Percentiles rank a stretch among this genome's conserved stretches.
Evolutionary conservation across 345 rosid genomes (phyloP).

Genomic region (Boechera divaricarpa): DNA sequence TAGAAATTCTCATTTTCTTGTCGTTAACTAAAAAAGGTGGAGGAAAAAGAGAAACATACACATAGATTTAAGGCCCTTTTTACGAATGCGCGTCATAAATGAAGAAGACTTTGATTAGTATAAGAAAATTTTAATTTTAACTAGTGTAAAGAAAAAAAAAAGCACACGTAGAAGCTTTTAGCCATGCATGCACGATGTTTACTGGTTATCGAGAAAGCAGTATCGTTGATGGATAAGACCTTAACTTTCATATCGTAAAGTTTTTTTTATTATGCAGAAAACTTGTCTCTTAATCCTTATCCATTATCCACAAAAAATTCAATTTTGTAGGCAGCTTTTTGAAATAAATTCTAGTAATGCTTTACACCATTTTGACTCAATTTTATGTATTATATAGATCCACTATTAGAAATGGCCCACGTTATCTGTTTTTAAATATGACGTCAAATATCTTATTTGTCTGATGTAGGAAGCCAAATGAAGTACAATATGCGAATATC

Average conservation of each 20-base stretch:
- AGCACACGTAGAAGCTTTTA: conserved; percentile 45
- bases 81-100: conserved; percentile 49
- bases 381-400: conserved; percentile 6
- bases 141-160: conserved; percentile 28
- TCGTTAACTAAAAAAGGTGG: conserved; percentile 37
- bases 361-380: conserved; percentile 38
- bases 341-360: not conserved
- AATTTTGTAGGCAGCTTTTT: conserved; percentile 39
- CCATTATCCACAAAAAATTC: conserved; percentile 36
- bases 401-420: conserved; percentile 33
- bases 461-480: not conserved
- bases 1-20: conserved; percentile 31
- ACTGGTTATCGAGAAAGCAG: conserved; percentile 41
- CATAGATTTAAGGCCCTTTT: conserved; percentile 41
- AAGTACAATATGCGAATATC: conserved; percentile 12
- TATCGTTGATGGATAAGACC: conserved; percentile 41
- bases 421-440: conserved; percentile 15
- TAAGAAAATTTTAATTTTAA: not conserved
- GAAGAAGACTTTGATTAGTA: conserved; percentile 33
- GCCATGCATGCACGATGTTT: conserved; percentile 47
- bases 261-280: conserved; percentile 6
- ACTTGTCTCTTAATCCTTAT: conserved; percentile 41
- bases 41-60: conserved; percentile 46
- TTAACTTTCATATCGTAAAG: conserved; percentile 38
- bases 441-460: conserved; percentile 14